Conservation (phyloP, 2,329 filamentous ascomycete species). For the Epichloe glyceriae region DNA sequence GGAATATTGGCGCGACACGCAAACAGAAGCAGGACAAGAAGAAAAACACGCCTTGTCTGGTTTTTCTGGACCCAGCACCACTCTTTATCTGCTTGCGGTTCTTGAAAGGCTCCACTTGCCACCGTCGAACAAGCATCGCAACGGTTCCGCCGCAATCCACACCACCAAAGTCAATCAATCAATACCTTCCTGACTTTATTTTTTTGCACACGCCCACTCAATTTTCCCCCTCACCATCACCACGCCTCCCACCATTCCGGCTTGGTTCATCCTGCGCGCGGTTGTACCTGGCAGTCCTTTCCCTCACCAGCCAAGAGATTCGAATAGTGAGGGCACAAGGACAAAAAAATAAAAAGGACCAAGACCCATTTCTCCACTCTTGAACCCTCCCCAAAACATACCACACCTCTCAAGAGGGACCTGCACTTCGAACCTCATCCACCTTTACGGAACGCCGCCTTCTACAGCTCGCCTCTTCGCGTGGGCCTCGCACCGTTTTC, state of each 20-base stretch:
- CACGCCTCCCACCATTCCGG: slow-evolving; percentile 17
- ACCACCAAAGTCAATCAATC: slow-evolving; percentile 7
- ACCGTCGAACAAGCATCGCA: slow-evolving; percentile 12
- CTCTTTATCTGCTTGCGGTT: slow-evolving; percentile 15
- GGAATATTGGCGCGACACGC: slow-evolving; percentile 7
- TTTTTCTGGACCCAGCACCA: slow-evolving; percentile 12
- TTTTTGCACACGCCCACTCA: slow-evolving; percentile 4
- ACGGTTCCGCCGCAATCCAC: slow-evolving; percentile 12
- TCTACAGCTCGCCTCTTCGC: slow-evolving; percentile 13
- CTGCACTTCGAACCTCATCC: slow-evolving; percentile 26
- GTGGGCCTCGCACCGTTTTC: slow-evolving; percentile 12
- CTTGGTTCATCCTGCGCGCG: slow-evolving; percentile 10
- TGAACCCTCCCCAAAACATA: slow-evolving; percentile 32
- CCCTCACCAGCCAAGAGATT: slow-evolving; percentile 11
- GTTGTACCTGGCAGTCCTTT: slow-evolving; percentile 11
- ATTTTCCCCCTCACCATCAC: slow-evolving; percentile 3
- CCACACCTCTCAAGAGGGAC: slow-evolving; percentile 25
- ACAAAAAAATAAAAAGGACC: slow-evolving; percentile 27
- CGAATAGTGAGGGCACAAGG: slow-evolving; percentile 2
- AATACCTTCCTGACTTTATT: background rate
- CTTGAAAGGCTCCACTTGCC: slow-evolving; percentile 13
- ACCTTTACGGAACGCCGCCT: slow-evolving; percentile 20
- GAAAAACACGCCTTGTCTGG: slow-evolving; percentile 8
- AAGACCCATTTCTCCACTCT: slow-evolving; percentile 33
- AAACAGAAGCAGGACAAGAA: slow-evolving; percentile 6